Base-by-base conservation (phyloP, 768 basidiomycete genomes). In the Candolleomyces eurysporus region DNA sequence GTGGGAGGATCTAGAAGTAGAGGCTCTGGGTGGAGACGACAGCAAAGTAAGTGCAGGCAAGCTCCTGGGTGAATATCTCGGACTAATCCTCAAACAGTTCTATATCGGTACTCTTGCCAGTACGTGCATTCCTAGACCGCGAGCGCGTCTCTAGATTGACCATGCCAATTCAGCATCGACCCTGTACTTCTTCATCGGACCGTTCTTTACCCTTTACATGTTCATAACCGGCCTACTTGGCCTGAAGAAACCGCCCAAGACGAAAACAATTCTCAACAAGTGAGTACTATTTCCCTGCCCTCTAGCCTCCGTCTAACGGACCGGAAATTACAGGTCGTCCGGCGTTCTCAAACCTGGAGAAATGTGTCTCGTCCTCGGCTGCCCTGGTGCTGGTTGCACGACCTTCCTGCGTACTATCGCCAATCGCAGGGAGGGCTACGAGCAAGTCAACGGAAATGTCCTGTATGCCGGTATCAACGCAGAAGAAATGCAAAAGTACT, bases 321-420 rank as follows among this genome's bases (percentile, higher is more conserved):
- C 26, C 5, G 52, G n/a, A 14, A 31, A 31, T 0, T 39, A 32
- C 59, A 86, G 87, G 63, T 82, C 83, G 19, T 86, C 85, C 7
- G 92, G 91, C 46, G 76, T 87, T 17, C 73, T 92, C 46, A 87
- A 89, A 63, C 84, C 90, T 0, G 87, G 92, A n/a, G 89, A 95
- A 78, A 94, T 95, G 92, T 88, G 91, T 68, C 82, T 94, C 6
- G 91, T 91, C 26, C 78, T 91, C 14, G 93, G 93, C 19, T 87
- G 90, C 59, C 93, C 93, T 4, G 90, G 89, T 1, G 82, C 91
- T 4, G 94, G 94, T 42, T 96, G 94, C 70, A 85, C 88, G 0
- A 91, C 94, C 0, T 94, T 96, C 76, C 79, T 96, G 21, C 94
- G 92, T 73, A 74, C 86, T 0, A 88, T 96, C 61, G 84, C 94